Base-by-base conservation (phyloP, 2,329 filamentous ascomycete species). In the Ramularia collo-cygni region DNA sequence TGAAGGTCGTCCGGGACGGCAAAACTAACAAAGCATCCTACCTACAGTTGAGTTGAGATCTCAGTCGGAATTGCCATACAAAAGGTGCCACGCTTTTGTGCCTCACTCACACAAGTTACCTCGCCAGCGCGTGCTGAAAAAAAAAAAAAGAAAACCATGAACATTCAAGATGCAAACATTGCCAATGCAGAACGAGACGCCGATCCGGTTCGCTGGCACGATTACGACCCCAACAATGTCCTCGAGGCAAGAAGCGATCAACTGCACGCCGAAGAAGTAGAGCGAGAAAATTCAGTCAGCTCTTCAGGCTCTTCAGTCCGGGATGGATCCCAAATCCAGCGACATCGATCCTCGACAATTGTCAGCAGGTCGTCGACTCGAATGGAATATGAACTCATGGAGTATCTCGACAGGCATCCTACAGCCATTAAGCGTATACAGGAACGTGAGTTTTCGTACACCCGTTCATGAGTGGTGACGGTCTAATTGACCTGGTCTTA, bases 351-450 rank as follows among this genome's bases (percentile, higher is more conserved):
- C n/a, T 6, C 28, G 32, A 35, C 6, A 9, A 35, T 35, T 10
- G 35, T 42, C n/a, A 50, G 51, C 14, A 36, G 41, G 18, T 46
- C 50, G 14, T 51, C 48, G 10, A 53, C 48, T 4, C 37, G 47
- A 26, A 43, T 53, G 32, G 82, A 86, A 55, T 52, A 58, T 14
- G 54, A 56, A 8, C 51, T 56, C 16, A 63, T 59, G 42, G 47
- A 48, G 14, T 58, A 64, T 29, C 70, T 86, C 28, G 82, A 85
- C 58, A 71, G 80, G 42, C 75, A 85, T 50, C 75, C 76, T 13
- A 85, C 82, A 7, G 80, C 76, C 38, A 67, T 89, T 43, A 77
- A 75, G 58, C 76, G 84, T 27, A 86, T 89, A 47, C 74, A 81
- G 12, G 34, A 37, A 10, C 19, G 21, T 35, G 35, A 46, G 30